These are phyloP conservation scores for Alternaria alternata DNA, from an alignment of 2,329 filamentous ascomycete species.

Conservation along the genomic window DNA sequence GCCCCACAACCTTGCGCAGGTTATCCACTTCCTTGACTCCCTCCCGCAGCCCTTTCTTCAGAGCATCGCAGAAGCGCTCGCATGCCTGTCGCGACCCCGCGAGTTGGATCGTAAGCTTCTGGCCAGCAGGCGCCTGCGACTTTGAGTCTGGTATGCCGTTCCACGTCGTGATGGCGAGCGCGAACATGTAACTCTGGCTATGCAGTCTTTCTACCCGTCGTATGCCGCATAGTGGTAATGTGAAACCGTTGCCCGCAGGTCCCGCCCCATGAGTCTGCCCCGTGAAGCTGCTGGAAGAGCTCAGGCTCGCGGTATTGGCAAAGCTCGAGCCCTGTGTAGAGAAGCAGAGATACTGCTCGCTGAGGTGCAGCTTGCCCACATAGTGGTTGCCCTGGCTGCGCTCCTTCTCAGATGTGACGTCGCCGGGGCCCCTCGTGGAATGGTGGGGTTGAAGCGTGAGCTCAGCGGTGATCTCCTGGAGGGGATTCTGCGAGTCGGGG, in stretches of 20 bases:
- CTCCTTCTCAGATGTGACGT: slow-evolving; percentile 64
- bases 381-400: slow-evolving; percentile 83
- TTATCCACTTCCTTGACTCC: slow-evolving; percentile 88
- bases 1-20: slow-evolving; percentile 78
- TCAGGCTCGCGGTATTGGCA: slow-evolving; percentile 77
- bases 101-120: slow-evolving; percentile 90
- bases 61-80: slow-evolving; percentile 93
- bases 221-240: slow-evolving; percentile 89
- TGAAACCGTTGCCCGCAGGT: slow-evolving; percentile 94
- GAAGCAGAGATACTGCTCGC: slow-evolving; percentile 95
- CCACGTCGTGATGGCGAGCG: slow-evolving; percentile 94
- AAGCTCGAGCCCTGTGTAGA: slow-evolving; percentile 93
- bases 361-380: slow-evolving; percentile 89
- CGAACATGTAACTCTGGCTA: slow-evolving; percentile 90
- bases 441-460: slow-evolving; percentile 80
- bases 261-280: slow-evolving; percentile 93
- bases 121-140: slow-evolving; percentile 63
- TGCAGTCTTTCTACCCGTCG: slow-evolving; percentile 91
- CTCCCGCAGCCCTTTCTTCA: slow-evolving; percentile 88
- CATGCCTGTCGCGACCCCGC: slow-evolving; percentile 88
- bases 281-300: slow-evolving; percentile 83
- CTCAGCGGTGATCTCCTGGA: slow-evolving; percentile 97
- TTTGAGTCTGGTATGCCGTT: slow-evolving; percentile 66
- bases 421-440: slow-evolving; percentile 55
- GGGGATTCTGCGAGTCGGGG: slow-evolving; percentile 86